Conservation (phyloP, 1,139 yeast species). For the Scheffersomyces stambukii region DNA sequence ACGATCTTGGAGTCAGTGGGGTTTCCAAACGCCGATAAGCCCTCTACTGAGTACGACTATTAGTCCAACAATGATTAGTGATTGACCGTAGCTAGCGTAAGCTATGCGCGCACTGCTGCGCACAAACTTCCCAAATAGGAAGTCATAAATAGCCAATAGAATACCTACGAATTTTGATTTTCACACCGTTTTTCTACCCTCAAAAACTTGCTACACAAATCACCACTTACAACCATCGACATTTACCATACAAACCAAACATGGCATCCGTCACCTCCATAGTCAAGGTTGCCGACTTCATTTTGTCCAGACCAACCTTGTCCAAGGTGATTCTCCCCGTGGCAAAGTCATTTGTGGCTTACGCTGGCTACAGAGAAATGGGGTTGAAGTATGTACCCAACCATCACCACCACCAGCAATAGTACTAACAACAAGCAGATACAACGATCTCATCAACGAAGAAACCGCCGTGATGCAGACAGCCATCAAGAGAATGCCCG, state of each 20-base stretch:
- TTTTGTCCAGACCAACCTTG: conserved; percentile 75
- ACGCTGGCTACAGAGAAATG: conserved; percentile 89
- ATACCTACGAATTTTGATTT: conserved; percentile 9
- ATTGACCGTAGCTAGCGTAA: conserved; percentile 1
- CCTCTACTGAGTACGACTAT: conserved; percentile 35
- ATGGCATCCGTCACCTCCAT: conserved; percentile 81
- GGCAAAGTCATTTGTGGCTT: conserved; percentile 66
- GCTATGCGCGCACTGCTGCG: background rate
- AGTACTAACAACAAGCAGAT: conserved; percentile 16
- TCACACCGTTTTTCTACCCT: conserved; percentile 1
- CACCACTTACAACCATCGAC: background rate
- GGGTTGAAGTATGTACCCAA: conserved; percentile 58
- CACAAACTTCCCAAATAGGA: conserved; percentile 17
- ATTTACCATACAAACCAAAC: conserved; percentile 6
- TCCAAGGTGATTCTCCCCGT: conserved; percentile 74
- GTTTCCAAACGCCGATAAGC: conserved; percentile 50
- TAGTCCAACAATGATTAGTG: background rate
- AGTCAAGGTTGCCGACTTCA: conserved; percentile 76
- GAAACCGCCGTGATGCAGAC: conserved; percentile 84
- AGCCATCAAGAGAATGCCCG: conserved; percentile 85
- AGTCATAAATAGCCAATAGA: conserved; percentile 21
- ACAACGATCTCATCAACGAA: conserved; percentile 83
- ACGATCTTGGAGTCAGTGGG: conserved; percentile 58
- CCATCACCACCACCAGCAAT: background rate
- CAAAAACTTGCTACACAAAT: background rate